phyloP scores from a whole-genome alignment of 2,329 filamentous ascomycete genomes.

The Neonectria faginata region DNA sequence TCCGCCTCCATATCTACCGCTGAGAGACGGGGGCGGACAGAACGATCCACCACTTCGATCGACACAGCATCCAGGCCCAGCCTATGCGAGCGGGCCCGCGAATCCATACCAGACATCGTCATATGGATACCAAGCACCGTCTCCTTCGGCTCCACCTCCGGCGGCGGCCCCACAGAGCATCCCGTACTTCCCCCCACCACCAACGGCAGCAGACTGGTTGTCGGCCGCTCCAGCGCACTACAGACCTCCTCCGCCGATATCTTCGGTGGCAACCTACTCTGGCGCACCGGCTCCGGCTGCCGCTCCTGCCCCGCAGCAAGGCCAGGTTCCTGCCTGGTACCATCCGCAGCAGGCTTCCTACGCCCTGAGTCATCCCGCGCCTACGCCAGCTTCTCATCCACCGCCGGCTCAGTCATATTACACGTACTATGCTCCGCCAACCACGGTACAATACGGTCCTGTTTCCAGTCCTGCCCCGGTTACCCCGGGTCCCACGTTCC shows the following conservation, averaged over 20 bases:
- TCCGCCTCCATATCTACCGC: not conserved
- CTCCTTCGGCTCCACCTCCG: slow-evolving; percentile 7
- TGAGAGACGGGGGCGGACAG: not conserved
- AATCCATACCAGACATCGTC: slow-evolving; percentile 8
- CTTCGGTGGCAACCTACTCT: slow-evolving; percentile 9
- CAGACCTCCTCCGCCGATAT: slow-evolving; percentile 13
- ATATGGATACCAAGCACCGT: slow-evolving; percentile 25
- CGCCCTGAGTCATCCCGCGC: not conserved
- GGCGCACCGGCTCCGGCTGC: not conserved
- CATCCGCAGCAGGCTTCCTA: slow-evolving; percentile 18
- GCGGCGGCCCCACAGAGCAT: not conserved
- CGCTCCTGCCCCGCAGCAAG: slow-evolving; percentile 15
- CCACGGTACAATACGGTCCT: slow-evolving; percentile 16
- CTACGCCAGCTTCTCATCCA: slow-evolving; percentile 1
- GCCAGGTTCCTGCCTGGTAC: slow-evolving; percentile 15
- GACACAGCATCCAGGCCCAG: not conserved
- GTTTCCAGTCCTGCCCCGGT: not conserved
- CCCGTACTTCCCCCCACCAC: slow-evolving; percentile 29
- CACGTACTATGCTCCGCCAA: slow-evolving; percentile 10
- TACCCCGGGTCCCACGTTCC: not conserved
- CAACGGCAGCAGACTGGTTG: slow-evolving; percentile 1
- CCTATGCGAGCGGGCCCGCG: not conserved
- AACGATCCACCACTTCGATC: not conserved
- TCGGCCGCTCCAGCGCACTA: too few species aligned
- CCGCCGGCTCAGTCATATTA: not conserved